Evolutionary conservation across 2,329 filamentous ascomycete genomes (phyloP).

Genomic region (Sodiomyces alkalinus): DNA sequence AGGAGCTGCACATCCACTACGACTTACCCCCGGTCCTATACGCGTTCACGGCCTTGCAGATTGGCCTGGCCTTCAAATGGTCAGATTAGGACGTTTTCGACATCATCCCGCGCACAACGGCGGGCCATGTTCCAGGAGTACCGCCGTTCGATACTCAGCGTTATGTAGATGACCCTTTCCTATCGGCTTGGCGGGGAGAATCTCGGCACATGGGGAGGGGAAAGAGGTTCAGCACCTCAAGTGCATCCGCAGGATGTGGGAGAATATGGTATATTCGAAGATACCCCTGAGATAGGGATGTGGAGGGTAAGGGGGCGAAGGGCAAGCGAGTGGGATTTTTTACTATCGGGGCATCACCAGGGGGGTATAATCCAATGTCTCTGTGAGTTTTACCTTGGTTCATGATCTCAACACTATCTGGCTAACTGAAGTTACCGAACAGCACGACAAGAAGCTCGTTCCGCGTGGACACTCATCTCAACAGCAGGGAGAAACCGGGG

Average conservation of each 20-base stretch:
- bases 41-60: constrained; percentile 29
- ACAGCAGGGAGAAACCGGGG: too few species aligned
- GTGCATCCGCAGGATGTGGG: constrained; percentile 28
- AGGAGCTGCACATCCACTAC: constrained; percentile 27
- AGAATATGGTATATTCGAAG: constrained; percentile 31
- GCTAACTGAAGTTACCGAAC: too few species aligned
- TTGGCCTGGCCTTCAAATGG: constrained; percentile 28
- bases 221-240: constrained; percentile 20
- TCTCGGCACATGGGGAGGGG: constrained; percentile 26
- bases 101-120: constrained; percentile 20
- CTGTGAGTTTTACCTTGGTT: too few species aligned
- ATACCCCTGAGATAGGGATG: constrained; percentile 25
- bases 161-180: constrained; percentile 27
- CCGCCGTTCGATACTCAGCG: constrained; percentile 24
- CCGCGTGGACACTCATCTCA: too few species aligned
- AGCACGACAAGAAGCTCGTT: too few species aligned
- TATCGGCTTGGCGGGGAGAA: constrained; percentile 32
- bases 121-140: constrained; percentile 19
- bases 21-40: constrained; percentile 27
- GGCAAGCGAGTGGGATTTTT: too few species aligned
- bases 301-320: constrained; percentile 20
- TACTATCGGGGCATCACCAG: too few species aligned
- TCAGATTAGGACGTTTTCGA: constrained; percentile 28
- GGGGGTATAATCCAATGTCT: too few species aligned
- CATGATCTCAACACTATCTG: too few species aligned